A percentile compares a stretch with the other conserved stretches of the same genome.
These are phyloP conservation scores for Exophiala dermatitidis DNA, from an alignment of 2,329 filamentous ascomycete genomes.

Conservation along the genomic window DNA sequence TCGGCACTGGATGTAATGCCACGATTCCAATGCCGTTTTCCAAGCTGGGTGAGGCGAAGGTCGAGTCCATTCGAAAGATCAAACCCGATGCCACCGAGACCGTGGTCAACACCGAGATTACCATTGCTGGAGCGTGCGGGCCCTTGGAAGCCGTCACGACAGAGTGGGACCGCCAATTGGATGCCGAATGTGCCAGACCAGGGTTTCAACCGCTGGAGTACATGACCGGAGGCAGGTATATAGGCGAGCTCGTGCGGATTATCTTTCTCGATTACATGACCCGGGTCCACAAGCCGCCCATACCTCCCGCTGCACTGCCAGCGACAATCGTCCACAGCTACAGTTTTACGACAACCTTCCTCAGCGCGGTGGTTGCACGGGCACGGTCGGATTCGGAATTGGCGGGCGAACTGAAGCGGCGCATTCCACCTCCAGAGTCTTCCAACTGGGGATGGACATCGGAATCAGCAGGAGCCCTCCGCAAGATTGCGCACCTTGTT, in stretches of 20 bases:
- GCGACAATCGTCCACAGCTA: slow-evolving; percentile 51
- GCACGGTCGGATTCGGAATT: slow-evolving; percentile 44
- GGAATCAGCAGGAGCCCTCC: slow-evolving; percentile 53
- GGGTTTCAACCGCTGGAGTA: slow-evolving; percentile 80
- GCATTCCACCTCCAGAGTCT: slow-evolving; percentile 45
- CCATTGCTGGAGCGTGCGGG: slow-evolving; percentile 65
- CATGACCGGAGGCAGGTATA: slow-evolving; percentile 71
- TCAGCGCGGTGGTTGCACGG: slow-evolving; percentile 61
- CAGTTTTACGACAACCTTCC: slow-evolving; percentile 62
- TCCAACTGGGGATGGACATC: slow-evolving; percentile 56
- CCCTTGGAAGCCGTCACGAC: slow-evolving; percentile 62
- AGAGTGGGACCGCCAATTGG: slow-evolving; percentile 62
- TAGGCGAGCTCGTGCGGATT: slow-evolving; percentile 67
- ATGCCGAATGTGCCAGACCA: slow-evolving; percentile 59
- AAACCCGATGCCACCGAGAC: slow-evolving; percentile 54
- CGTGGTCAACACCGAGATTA: slow-evolving; percentile 78
- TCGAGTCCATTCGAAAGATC: slow-evolving; percentile 44
- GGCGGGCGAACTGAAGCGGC: slow-evolving; percentile 43
- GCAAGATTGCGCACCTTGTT: slow-evolving; percentile 61
- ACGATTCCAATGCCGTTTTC: slow-evolving; percentile 64
- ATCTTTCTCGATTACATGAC: slow-evolving; percentile 61
- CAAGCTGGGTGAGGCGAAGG: slow-evolving; percentile 57
- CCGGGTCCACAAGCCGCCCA: slow-evolving; percentile 32
- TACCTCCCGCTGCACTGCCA: slow-evolving; percentile 47
- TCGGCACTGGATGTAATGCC: slow-evolving; percentile 74